phyloP scores from a whole-genome alignment of 768 basidiomycete genomes.

The Calocera cornea region DNA sequence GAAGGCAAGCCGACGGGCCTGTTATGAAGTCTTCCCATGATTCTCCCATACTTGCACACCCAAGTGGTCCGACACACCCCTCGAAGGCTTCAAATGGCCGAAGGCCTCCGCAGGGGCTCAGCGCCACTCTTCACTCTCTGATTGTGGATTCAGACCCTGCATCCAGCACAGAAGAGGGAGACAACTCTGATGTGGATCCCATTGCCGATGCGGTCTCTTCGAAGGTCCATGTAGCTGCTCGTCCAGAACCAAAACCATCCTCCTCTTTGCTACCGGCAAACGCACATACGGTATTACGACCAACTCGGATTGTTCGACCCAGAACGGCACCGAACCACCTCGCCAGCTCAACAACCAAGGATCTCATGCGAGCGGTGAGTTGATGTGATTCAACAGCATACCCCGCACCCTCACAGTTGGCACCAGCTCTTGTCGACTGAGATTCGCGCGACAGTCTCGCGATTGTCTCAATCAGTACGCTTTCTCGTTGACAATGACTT shows the following conservation, averaged over 20 bases:
- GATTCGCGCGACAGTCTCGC: conserved; percentile 76
- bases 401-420: conserved; percentile 7
- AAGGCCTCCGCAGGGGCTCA: background rate
- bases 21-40: too few relatives aligned
- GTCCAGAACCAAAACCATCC: background rate
- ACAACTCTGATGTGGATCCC: conserved; percentile 18
- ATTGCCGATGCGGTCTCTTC: conserved; percentile 21
- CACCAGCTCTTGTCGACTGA: conserved; percentile 66
- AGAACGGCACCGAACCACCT: background rate
- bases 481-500: conserved; percentile 88
- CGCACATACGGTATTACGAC: background rate
- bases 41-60: too few relatives aligned
- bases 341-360: background rate
- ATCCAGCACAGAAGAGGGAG: background rate
- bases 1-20: background rate
- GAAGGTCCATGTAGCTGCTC: background rate
- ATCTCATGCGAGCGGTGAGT: conserved; percentile 6
- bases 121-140: background rate
- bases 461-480: conserved; percentile 80
- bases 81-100: too few relatives aligned
- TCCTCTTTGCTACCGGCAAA: background rate
- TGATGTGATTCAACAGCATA: background rate
- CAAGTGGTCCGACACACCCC: too few relatives aligned
- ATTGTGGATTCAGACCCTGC: background rate
- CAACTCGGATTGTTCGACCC: background rate